phyloP scores from a whole-genome alignment of 495 filamentous ascomycete genomes.

The Aspergillus sclerotiicarbonarius region DNA sequence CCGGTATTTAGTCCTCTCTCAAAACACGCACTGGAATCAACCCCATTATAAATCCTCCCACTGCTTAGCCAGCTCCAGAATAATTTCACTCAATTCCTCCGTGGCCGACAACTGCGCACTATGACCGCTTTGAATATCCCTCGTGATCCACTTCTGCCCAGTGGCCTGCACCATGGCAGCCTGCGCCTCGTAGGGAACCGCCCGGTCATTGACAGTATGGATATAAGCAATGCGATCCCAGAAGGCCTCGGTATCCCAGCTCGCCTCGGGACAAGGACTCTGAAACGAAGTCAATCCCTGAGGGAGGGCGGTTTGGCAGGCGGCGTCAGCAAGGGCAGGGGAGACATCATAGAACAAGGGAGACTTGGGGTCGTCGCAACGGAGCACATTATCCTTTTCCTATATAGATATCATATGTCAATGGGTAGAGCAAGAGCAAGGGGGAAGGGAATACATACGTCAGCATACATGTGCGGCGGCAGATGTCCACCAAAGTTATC shows the following conservation, averaged over 20 bases:
- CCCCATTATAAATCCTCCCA: too few relatives aligned
- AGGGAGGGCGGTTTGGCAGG: background rate
- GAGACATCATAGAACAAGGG: background rate
- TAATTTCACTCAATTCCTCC: background rate
- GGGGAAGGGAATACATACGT: background rate
- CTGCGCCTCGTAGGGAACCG: constrained; percentile 3
- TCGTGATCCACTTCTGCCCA: background rate
- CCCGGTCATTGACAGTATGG: background rate
- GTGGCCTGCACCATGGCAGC: background rate
- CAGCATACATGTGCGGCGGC: background rate
- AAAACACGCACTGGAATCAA: too few relatives aligned
- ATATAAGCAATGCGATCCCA: background rate
- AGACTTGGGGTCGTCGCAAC: background rate
- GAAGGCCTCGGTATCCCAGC: background rate
- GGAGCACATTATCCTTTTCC: background rate
- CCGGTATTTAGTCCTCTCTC: too few relatives aligned
- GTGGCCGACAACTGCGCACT: background rate
- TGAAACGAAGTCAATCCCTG: background rate
- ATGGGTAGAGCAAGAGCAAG: background rate
- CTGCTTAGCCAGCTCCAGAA: background rate
- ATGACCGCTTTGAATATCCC: background rate
- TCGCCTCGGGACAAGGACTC: constrained; percentile 1
- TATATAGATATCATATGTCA: background rate
- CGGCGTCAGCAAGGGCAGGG: background rate
- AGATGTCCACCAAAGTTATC: background rate